These are phyloP conservation scores for Anthracocystis panici-leucophaei DNA, from an alignment of 1,284 basidiomycete species.

Conservation along the genomic window DNA sequence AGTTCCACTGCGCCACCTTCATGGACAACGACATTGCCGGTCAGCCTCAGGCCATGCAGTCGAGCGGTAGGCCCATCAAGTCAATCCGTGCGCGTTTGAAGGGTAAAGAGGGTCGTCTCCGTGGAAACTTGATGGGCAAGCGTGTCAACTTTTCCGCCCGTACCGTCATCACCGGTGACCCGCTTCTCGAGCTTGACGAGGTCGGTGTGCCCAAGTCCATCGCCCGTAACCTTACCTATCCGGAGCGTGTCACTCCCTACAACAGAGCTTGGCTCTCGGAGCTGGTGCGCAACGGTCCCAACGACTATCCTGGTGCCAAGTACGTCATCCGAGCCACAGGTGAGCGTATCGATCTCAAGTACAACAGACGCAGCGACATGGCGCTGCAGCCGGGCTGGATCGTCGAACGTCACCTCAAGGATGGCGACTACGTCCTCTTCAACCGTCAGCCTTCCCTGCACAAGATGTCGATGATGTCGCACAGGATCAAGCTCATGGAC, in stretches of 20 bases:
- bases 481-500: conserved; percentile 96
- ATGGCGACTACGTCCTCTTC: conserved; percentile 91
- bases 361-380: conserved; percentile 86
- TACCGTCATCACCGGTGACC: conserved; percentile 99
- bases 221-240: conserved; percentile 97
- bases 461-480: conserved; percentile 99
- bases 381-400: conserved; percentile 99
- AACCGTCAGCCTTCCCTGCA: conserved; percentile 98
- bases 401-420: conserved; percentile 95
- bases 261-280: conserved; percentile 95
- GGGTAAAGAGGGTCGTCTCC: conserved; percentile 97
- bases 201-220: conserved; percentile 98
- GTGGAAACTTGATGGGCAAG: conserved; percentile 99
- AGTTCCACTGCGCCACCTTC: conserved; percentile 97
- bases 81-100: conserved; percentile 97
- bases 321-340: conserved; percentile 98
- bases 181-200: conserved; percentile 94
- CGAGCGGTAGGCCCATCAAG: conserved; percentile 97
- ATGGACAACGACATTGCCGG: conserved; percentile 99
- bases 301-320: conserved; percentile 93
- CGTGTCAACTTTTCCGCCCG: conserved; percentile 99
- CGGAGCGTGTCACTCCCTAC: conserved; percentile 97
- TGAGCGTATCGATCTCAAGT: conserved; percentile 95
- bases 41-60: conserved; percentile 95
- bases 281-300: conserved; percentile 95